Base-by-base conservation (phyloP, 371 early-diverging fungal species). In the Mortierella sp. region DNA sequence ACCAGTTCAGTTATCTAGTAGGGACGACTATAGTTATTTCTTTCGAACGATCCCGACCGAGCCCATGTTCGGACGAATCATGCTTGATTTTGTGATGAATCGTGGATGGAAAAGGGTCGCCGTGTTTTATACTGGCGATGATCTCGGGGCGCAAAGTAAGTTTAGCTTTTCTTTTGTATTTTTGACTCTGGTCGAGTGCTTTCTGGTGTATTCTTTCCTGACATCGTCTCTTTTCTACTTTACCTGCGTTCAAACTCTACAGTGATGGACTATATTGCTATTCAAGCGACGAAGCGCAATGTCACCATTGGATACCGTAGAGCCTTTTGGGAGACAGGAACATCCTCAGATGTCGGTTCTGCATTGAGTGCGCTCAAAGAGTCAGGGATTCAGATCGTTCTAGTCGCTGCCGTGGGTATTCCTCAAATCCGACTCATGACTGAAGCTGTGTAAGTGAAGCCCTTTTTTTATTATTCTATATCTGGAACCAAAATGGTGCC, bases 31-130 rank as follows among this genome's bases (percentile, higher is more conserved):
- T 71, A 81, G 84, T 3, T 83, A 85, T 45, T 89, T 89, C 62
- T 87, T 89, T 30, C 83, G 89, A 62, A 89, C 89, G 0, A 84
- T 85, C n/a, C 86, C 86, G 14, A 89, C 89, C 2, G 84, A 86
- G 48, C 62, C 86, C 15, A 63, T 87, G 30, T 89, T 85, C 66
- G 84, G 85, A 12, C 84, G 86, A 61, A 87, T 87, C 4, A 85
- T 85, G 29, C 67, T 89, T 14, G 73, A 84, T 12, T 89, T 89
- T 64, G 73, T 87, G 11, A 67, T 68, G 0, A 86, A 83, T 60
- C 89, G 87, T 62, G 85, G 85, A 18, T 89, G 89, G 89, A 80
- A 83, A 3, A 70, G 64, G 0, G 58, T 89, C 1, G 89, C 87
- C 4, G 81, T 89, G 4, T 66, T 89, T 2, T 89, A 87, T 50